Evolutionary conservation across 2,329 filamentous ascomycete genomes (phyloP).

Genomic region (Claviceps capensis): DNA sequence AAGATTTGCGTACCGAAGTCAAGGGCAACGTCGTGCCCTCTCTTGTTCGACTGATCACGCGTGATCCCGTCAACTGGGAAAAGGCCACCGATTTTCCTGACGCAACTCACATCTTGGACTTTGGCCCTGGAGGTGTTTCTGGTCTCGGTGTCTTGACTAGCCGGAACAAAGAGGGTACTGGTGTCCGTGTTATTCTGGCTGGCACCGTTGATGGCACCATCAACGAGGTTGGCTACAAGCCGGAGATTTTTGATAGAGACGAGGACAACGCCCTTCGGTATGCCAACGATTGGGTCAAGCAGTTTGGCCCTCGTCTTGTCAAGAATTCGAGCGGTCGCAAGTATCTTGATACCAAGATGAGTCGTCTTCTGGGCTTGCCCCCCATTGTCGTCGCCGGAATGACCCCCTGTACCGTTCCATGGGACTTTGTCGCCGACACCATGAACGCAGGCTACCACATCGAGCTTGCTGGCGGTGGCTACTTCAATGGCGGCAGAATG

Average conservation of each 20-base stretch:
- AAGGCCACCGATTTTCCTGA: constrained; percentile 79
- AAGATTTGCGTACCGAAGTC: constrained; percentile 61
- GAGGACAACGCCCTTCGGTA: constrained; percentile 90
- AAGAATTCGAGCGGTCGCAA: constrained; percentile 82
- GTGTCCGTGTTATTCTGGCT: constrained; percentile 89
- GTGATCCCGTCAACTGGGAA: constrained; percentile 92
- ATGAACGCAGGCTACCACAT: constrained; percentile 96
- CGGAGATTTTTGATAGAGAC: constrained; percentile 92
- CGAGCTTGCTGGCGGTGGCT: constrained; percentile 79
- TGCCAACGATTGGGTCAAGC: constrained; percentile 94
- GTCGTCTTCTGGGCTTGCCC: constrained; percentile 67
- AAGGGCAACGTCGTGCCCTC: constrained; percentile 71
- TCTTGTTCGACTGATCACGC: constrained; percentile 84
- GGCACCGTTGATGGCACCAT: constrained; percentile 87
- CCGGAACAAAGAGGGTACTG: constrained; percentile 97
- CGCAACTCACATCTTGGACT: constrained; percentile 91
- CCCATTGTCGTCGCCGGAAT: constrained; percentile 88
- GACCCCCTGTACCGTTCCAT: constrained; percentile 80
- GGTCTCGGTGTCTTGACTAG: constrained; percentile 92
- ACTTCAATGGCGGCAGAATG: constrained; percentile 74
- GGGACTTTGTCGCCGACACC: constrained; percentile 82
- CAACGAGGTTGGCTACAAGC: constrained; percentile 89
- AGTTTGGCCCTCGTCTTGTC: constrained; percentile 83
- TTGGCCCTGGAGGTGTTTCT: constrained; percentile 92
- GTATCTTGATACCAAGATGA: constrained; percentile 96